phyloP scores from a whole-genome alignment of 495 filamentous ascomycete species.

The Umbilicaria muhlenbergii region DNA sequence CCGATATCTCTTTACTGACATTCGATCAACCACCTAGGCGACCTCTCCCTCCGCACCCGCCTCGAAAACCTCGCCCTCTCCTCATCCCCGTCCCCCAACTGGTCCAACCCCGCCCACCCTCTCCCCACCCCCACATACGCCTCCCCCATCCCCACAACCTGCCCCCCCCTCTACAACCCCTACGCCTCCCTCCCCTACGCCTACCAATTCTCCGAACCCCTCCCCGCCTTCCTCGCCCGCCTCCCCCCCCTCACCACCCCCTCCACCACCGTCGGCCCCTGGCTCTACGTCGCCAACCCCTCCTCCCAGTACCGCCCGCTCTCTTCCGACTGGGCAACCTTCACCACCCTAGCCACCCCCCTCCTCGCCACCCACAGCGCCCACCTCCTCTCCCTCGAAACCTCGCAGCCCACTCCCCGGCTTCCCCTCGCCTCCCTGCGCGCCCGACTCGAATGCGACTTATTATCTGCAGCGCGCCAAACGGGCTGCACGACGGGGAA shows the following conservation, averaged over 20 bases:
- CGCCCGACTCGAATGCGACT: constrained; percentile 30
- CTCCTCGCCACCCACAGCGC: constrained; percentile 28
- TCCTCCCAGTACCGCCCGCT: constrained; percentile 10
- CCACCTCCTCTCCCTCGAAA: too few species aligned
- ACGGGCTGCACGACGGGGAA: constrained; percentile 48
- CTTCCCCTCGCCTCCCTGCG: constrained; percentile 22
- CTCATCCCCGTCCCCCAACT: constrained; percentile 34
- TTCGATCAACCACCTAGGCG: constrained; percentile 26
- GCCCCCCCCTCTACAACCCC: constrained; percentile 25
- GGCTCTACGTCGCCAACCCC: constrained; percentile 55
- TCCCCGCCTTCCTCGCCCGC: constrained; percentile 45
- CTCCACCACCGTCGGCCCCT: constrained; percentile 25
- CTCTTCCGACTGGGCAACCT: constrained; percentile 21
- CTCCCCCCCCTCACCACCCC: constrained; percentile 46
- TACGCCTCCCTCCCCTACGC: constrained; percentile 25
- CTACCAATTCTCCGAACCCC: constrained; percentile 40
- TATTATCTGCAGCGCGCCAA: constrained; percentile 39
- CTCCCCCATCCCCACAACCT: constrained; percentile 5
- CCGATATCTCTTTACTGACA: neutral
- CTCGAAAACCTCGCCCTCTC: constrained; percentile 19
- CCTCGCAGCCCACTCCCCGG: too few species aligned
- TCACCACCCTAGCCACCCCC: constrained; percentile 27
- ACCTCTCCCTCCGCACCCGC: constrained; percentile 26
- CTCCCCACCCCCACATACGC: constrained; percentile 17
- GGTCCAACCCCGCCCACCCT: constrained; percentile 21